Conservation (phyloP, 805 yeast species). For the Tetrapisispora taiwanensis region DNA sequence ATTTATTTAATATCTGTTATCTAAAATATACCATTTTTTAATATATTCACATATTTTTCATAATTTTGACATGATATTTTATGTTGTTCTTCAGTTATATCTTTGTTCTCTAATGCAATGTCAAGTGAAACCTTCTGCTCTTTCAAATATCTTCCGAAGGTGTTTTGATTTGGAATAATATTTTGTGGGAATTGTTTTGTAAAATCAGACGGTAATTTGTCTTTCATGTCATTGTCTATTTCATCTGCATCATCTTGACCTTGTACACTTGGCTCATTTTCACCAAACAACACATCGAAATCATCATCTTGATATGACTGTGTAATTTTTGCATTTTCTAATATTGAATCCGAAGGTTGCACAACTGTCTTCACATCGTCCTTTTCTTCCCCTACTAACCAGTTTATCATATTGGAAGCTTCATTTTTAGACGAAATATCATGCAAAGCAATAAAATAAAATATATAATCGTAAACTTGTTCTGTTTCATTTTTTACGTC, state of each 20-base stretch:
- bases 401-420: slow-evolving; percentile 15
- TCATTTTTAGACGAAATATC: slow-evolving; percentile 20
- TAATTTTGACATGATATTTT: slow-evolving; percentile 11
- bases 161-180: slow-evolving; percentile 11
- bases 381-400: slow-evolving; percentile 12
- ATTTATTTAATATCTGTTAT: too few species aligned
- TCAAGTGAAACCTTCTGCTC: slow-evolving; percentile 12
- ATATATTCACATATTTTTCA: slow-evolving; percentile 14
- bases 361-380: slow-evolving; percentile 2
- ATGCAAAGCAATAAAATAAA: slow-evolving; percentile 24
- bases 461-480: slow-evolving; percentile 21
- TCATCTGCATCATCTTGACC: slow-evolving; percentile 16
- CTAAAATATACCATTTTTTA: slow-evolving; percentile 20
- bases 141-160: slow-evolving; percentile 22
- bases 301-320: slow-evolving; percentile 24
- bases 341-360: background rate
- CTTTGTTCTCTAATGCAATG: slow-evolving; percentile 8
- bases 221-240: background rate
- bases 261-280: slow-evolving; percentile 23
- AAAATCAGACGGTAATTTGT: background rate
- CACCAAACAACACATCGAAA: slow-evolving; percentile 30
- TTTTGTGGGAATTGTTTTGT: slow-evolving; percentile 4
- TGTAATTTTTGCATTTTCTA: slow-evolving; percentile 2
- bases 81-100: slow-evolving; percentile 10
- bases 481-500: slow-evolving; percentile 11